These are phyloP conservation scores for Edaphochlamys debaryana DNA, from an alignment of 139 green algal species.

Conservation along the genomic window DNA sequence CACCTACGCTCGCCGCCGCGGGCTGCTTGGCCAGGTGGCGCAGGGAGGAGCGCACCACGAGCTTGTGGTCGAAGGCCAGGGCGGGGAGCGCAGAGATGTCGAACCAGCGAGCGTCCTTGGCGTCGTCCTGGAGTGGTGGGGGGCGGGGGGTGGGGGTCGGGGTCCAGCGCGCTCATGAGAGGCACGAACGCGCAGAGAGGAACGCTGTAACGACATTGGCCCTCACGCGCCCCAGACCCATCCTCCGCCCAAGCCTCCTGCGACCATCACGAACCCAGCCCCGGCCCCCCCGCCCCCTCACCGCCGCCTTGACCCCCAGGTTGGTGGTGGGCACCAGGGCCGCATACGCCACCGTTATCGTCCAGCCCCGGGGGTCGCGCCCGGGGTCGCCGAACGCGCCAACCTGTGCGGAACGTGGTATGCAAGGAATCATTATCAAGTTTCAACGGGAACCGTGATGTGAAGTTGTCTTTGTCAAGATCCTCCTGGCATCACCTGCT, in stretches of 20 bases:
- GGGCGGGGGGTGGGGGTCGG: too few species aligned
- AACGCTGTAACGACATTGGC: too few species aligned
- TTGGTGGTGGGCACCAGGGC: slow-evolving; percentile 74
- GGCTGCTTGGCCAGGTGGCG: slow-evolving; percentile 38
- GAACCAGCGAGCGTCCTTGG: slow-evolving; percentile 69
- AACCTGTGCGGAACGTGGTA: too few species aligned
- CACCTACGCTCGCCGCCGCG: slow-evolving; percentile 15
- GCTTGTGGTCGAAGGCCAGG: slow-evolving; percentile 80
- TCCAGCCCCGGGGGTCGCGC: slow-evolving; percentile 88
- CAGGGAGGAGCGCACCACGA: slow-evolving; percentile 56
- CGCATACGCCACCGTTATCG: slow-evolving; percentile 83
- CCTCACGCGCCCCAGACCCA: too few species aligned
- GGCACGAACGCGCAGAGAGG: too few species aligned
- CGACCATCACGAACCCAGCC: too few species aligned
- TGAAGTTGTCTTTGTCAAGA: too few species aligned
- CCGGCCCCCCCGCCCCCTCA: slow-evolving; percentile 33
- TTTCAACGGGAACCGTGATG: too few species aligned
- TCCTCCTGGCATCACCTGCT: too few species aligned
- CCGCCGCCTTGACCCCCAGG: slow-evolving; percentile 77
- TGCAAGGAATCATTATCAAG: too few species aligned
- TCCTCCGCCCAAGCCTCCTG: too few species aligned
- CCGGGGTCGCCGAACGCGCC: slow-evolving; percentile 87
- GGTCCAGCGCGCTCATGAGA: too few species aligned
- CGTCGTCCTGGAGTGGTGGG: slow-evolving; percentile 71
- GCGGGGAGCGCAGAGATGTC: slow-evolving; percentile 48